Evolutionary conservation across 306 rosid genomes (phyloP).

Genomic region (Castanospermum australe): DNA sequence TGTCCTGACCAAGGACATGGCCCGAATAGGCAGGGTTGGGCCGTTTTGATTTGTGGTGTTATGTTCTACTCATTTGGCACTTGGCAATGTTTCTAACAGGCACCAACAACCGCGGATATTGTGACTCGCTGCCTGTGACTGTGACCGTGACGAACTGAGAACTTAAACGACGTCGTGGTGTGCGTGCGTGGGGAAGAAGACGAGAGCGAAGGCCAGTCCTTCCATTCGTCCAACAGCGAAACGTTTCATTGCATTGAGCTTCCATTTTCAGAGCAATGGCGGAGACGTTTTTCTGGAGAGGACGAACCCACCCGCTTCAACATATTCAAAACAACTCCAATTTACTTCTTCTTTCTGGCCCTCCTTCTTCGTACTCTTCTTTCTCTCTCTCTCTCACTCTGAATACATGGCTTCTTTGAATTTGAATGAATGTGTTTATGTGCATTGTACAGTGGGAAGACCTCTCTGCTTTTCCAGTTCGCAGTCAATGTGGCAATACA

Average conservation of each 20-base stretch:
- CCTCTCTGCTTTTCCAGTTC: conserved; percentile 79
- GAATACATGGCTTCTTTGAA: background rate
- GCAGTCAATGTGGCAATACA: conserved; percentile 60
- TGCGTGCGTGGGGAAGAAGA: background rate
- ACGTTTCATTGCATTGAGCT: background rate
- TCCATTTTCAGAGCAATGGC: conserved; percentile 28
- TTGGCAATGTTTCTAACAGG: too few relatives aligned
- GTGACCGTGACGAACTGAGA: background rate
- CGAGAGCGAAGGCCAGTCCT: background rate
- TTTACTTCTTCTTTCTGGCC: conserved; percentile 73
- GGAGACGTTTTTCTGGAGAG: conserved; percentile 60
- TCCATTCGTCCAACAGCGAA: background rate
- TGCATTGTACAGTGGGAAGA: conserved; percentile 58
- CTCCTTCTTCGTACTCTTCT: conserved; percentile 65
- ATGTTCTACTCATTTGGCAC: too few relatives aligned
- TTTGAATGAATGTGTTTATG: background rate
- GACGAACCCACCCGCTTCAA: conserved; percentile 17
- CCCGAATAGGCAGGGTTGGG: too few relatives aligned
- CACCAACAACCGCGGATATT: too few relatives aligned
- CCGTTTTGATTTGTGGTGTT: too few relatives aligned
- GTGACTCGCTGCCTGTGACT: too few relatives aligned
- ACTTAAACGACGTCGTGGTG: background rate
- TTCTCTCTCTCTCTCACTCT: background rate
- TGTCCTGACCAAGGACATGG: too few relatives aligned
- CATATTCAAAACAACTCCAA: conserved; percentile 19